These are phyloP conservation scores for Barnettozyma pratensis DNA, from an alignment of 805 yeast genomes.

Conservation along the genomic window DNA sequence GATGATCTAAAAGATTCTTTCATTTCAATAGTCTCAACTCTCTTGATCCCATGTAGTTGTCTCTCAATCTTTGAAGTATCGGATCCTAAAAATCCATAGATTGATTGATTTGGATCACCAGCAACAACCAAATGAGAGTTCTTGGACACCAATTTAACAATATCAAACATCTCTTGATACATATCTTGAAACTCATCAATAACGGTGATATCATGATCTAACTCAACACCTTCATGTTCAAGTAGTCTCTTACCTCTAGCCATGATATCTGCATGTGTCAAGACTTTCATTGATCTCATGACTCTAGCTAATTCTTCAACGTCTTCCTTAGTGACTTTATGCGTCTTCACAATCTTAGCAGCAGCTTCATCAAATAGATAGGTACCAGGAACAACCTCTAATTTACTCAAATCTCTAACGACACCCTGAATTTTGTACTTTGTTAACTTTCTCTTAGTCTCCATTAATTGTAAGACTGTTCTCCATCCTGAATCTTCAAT, in stretches of 20 bases:
- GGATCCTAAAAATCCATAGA: slow-evolving; percentile 62
- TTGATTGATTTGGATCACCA: slow-evolving; percentile 69
- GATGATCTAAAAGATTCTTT: slow-evolving; percentile 57
- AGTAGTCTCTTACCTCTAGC: slow-evolving; percentile 30
- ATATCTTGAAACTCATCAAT: slow-evolving; percentile 78
- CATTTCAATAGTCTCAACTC: slow-evolving; percentile 28
- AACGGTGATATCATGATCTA: slow-evolving; percentile 37
- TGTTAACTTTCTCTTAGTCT: slow-evolving; percentile 7
- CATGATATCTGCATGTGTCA: slow-evolving; percentile 21
- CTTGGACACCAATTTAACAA: slow-evolving; percentile 35
- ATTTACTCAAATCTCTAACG: neutral
- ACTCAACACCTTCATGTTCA: slow-evolving; percentile 18
- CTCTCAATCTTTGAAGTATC: slow-evolving; percentile 29
- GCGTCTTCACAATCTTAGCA: neutral
- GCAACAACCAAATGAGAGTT: slow-evolving; percentile 56
- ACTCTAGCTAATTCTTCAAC: slow-evolving; percentile 6
- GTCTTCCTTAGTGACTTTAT: neutral
- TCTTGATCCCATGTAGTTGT: slow-evolving; percentile 17
- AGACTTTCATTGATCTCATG: slow-evolving; percentile 11
- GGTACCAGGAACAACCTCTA: neutral
- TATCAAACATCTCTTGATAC: slow-evolving; percentile 42
- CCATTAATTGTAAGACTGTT: slow-evolving; percentile 33
- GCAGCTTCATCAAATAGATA: neutral
- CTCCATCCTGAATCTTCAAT: slow-evolving; percentile 55
- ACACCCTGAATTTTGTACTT: slow-evolving; percentile 9